These are phyloP conservation scores for Lobosporangium transversale DNA, from an alignment of 192 early-diverging fungal genomes.

Conservation along the genomic window DNA sequence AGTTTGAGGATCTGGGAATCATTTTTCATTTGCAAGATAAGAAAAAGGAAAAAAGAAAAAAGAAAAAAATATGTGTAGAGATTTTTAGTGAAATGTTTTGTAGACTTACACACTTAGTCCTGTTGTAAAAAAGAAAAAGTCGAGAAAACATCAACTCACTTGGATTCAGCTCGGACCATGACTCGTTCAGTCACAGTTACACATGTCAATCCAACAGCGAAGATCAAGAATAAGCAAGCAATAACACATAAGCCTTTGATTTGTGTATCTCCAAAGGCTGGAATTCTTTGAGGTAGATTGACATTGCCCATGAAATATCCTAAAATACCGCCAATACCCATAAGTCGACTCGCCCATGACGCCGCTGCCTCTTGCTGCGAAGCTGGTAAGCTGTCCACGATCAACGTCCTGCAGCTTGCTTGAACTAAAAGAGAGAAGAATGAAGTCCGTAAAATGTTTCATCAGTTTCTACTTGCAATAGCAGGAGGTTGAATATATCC, in stretches of 20 bases:
- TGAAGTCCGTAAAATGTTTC: too few relatives aligned
- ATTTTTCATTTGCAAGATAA: too few relatives aligned
- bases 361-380: constrained; percentile 87
- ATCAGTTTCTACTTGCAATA: too few relatives aligned
- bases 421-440: constrained; percentile 63
- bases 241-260: constrained; percentile 85
- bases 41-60: too few relatives aligned
- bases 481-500: too few relatives aligned
- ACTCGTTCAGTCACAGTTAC: constrained; percentile 64
- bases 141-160: constrained; percentile 19
- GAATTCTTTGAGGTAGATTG: constrained; percentile 75
- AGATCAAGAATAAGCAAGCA: constrained; percentile 71
- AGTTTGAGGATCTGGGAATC: constrained; percentile 16
- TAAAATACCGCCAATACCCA: constrained; percentile 84
- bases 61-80: too few relatives aligned
- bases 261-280: constrained; percentile 80
- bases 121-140: neutral
- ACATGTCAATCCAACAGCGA: constrained; percentile 77
- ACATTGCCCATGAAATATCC: constrained; percentile 94
- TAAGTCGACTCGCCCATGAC: constrained; percentile 89
- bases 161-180: constrained; percentile 46
- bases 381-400: constrained; percentile 84
- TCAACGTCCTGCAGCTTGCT: constrained; percentile 85
- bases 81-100: too few relatives aligned
- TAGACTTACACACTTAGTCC: too few relatives aligned